Evolutionary conservation across 1,139 yeast genomes (phyloP).

Genomic region (Starmera stellimalicola): DNA sequence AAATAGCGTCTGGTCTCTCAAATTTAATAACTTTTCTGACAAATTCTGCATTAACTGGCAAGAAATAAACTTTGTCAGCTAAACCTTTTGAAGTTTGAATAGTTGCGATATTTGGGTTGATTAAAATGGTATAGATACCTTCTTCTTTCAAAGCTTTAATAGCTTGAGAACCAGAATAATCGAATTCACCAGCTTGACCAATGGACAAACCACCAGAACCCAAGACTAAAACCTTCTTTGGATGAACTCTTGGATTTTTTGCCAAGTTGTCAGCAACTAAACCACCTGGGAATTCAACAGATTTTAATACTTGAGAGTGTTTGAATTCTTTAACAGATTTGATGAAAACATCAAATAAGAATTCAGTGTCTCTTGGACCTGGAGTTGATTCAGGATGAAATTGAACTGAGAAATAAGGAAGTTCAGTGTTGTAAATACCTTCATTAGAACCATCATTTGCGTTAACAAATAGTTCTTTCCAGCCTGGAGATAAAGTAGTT

Average conservation of each 20-base stretch:
- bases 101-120: slow-evolving; percentile 97
- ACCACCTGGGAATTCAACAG: slow-evolving; percentile 91
- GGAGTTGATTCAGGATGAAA: slow-evolving; percentile 99
- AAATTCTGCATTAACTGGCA: slow-evolving; percentile 94
- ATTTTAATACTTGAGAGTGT: slow-evolving; percentile 46
- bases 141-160: slow-evolving; percentile 94
- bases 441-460: slow-evolving; percentile 97
- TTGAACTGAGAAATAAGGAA: slow-evolving; percentile 97
- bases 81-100: slow-evolving; percentile 96
- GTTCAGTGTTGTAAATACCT: slow-evolving; percentile 85
- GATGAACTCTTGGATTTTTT: slow-evolving; percentile 68
- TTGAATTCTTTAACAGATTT: slow-evolving; percentile 63
- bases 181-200: slow-evolving; percentile 99
- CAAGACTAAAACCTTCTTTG: slow-evolving; percentile 87
- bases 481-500: slow-evolving; percentile 59
- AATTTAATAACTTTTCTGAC: slow-evolving; percentile 90
- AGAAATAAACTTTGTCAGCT: slow-evolving; percentile 94
- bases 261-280: slow-evolving; percentile 59
- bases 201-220: slow-evolving; percentile 99
- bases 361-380: slow-evolving; percentile 98
- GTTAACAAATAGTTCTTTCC: slow-evolving; percentile 93
- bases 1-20: slow-evolving; percentile 96
- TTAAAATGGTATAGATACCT: slow-evolving; percentile 89
- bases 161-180: slow-evolving; percentile 95
- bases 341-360: slow-evolving; percentile 89